A percentile compares a stretch with the other conserved stretches of the same genome.
phyloP scores from a whole-genome alignment of 2,329 filamentous ascomycete species.

The Penicillium italicum region DNA sequence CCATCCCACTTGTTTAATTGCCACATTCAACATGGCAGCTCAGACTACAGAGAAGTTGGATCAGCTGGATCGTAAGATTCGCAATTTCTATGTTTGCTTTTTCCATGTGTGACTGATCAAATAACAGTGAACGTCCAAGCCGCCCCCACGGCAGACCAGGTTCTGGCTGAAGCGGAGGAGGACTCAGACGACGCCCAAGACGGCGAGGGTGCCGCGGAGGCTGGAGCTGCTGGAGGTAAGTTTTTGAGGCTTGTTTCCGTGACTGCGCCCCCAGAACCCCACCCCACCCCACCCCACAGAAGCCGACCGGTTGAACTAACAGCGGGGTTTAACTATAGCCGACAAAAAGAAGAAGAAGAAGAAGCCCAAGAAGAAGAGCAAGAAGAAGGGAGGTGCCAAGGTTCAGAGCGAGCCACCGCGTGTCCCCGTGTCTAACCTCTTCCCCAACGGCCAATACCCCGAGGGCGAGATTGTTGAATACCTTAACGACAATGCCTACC shows the following conservation, averaged over 20 bases:
- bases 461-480: conserved; percentile 77
- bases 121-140: conserved; percentile 40
- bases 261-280: neutral
- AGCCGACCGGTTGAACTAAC: conserved; percentile 3
- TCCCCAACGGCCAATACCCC: conserved; percentile 69
- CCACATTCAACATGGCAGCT: conserved; percentile 39
- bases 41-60: conserved; percentile 41
- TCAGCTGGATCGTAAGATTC: conserved; percentile 39
- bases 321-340: conserved; percentile 23
- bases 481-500: conserved; percentile 69
- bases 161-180: conserved; percentile 49
- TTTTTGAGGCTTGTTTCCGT: neutral
- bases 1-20: conserved; percentile 17
- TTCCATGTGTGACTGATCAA: conserved; percentile 17
- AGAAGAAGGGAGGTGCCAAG: conserved; percentile 60
- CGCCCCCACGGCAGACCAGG: conserved; percentile 29
- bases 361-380: conserved; percentile 74
- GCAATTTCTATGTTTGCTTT: neutral
- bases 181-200: conserved; percentile 56
- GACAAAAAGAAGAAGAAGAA: conserved; percentile 84
- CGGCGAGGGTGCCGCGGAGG: conserved; percentile 42
- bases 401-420: conserved; percentile 74
- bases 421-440: conserved; percentile 69
- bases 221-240: conserved; percentile 37
- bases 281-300: neutral